These are phyloP conservation scores for Fusarium coffeatum DNA, from an alignment of 2,329 filamentous ascomycete genomes.

Conservation along the genomic window DNA sequence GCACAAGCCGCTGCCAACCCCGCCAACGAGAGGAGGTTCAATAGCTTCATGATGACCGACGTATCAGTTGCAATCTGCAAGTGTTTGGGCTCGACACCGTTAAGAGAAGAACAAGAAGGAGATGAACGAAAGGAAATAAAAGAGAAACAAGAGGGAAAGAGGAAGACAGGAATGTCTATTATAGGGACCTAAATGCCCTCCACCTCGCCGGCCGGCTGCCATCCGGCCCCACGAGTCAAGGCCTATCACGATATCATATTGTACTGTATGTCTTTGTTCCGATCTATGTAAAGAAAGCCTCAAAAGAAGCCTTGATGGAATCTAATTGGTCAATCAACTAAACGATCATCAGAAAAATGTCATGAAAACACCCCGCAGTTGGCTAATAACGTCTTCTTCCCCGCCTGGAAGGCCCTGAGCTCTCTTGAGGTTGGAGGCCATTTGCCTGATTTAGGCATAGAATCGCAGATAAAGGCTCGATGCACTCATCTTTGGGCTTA, in stretches of 20 bases:
- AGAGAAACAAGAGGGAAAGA: neutral
- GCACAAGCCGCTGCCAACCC: constrained; percentile 46
- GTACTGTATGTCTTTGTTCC: constrained; percentile 2
- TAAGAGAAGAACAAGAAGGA: neutral
- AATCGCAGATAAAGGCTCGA: constrained; percentile 11
- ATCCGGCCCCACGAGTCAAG: constrained; percentile 37
- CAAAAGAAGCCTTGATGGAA: neutral
- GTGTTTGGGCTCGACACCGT: neutral
- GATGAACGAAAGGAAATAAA: neutral
- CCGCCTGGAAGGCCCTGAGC: constrained; percentile 5
- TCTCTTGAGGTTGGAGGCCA: constrained; percentile 13
- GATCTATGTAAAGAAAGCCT: constrained; percentile 1
- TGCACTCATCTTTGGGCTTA: constrained; percentile 6
- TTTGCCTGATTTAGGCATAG: constrained; percentile 32
- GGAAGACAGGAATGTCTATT: constrained; percentile 24
- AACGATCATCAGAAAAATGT: neutral
- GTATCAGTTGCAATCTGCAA: neutral
- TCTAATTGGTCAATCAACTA: constrained; percentile 23
- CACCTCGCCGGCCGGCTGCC: constrained; percentile 15
- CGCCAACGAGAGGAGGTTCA: constrained; percentile 45
- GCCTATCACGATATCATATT: constrained; percentile 4
- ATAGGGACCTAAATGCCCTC: constrained; percentile 25
- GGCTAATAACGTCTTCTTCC: constrained; percentile 6
- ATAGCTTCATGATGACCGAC: constrained; percentile 46
- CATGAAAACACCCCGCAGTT: constrained; percentile 22